Base-by-base conservation (phyloP, 129 eudicot genomes). In the Centaurea solstitialis region DNA sequence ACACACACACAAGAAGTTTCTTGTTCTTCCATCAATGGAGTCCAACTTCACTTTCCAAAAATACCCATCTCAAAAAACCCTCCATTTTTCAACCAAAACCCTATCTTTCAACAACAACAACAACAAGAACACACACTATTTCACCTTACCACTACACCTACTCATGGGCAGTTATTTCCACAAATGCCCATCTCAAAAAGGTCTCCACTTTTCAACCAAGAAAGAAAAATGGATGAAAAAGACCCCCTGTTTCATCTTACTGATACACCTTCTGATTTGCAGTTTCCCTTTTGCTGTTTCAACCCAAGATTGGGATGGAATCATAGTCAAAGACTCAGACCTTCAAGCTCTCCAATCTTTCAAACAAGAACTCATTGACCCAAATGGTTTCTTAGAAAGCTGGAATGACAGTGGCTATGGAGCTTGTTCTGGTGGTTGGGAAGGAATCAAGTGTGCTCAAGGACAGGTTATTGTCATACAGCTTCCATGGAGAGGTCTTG, bases 361-460 rank as follows among this genome's bases (percentile, higher is more conserved):
- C 67, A 93, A 89, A 74, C 90, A 81, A 4, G 88, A 85, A 12
- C 73, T 93, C 37, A 74, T 86, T 71, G 98, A 93, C 72, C 93
- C 98, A 50, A 91, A 86, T 68, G 98, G 98, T 50, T 91, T 89
- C 91, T 81, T 93, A 78, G 86, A 74, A 76, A 91, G 91, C 87
- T 93, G 98, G 98, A 93, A 93, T 66, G 97, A 89, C 50, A 84
- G 91, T 66, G 98, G 98, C 4, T 88, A 69, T 62, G 97, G 98
- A 18, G 98, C 97, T 83, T 94, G 98, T 73, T 94, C 98, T 1
- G 98, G 98, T 62, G 91, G 88, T 22, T 94, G 98, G 98, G 84
- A 67, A 21, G 98, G 98, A 21, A 94, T 94, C 81, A 94, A 94
- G 79, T 94, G 98, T 88, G 98, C 98, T 28, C 89, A 92, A 65